These are phyloP conservation scores for Bipolaris bicolor DNA, from an alignment of 2,329 filamentous ascomycete genomes.

Conservation along the genomic window DNA sequence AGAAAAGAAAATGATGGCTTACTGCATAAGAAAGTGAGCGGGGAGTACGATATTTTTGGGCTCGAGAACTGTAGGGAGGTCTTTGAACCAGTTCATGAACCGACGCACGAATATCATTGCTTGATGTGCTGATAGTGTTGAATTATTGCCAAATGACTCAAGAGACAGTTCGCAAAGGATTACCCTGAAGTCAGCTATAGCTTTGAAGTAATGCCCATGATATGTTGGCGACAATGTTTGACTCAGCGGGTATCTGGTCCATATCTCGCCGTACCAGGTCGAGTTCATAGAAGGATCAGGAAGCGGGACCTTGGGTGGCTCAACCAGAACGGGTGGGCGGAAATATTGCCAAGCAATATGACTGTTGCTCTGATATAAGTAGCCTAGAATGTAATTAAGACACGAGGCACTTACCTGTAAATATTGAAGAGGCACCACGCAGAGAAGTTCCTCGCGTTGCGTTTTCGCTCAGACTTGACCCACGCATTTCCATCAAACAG, in stretches of 20 bases:
- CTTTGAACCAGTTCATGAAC: background rate
- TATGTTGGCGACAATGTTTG: background rate
- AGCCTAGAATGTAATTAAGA: conserved; percentile 4
- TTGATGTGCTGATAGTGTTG: background rate
- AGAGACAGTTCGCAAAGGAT: conserved; percentile 15
- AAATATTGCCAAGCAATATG: background rate
- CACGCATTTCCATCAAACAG: conserved; percentile 15
- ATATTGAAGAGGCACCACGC: background rate
- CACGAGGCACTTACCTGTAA: background rate
- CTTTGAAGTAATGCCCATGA: conserved; percentile 17
- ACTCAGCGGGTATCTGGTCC: conserved; percentile 2
- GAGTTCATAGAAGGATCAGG: conserved; percentile 16
- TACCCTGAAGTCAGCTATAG: conserved; percentile 15
- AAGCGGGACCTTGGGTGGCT: conserved; percentile 7
- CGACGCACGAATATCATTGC: conserved; percentile 3
- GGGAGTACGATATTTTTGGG: background rate
- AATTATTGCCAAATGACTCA: conserved; percentile 1
- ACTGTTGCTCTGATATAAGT: conserved; percentile 11
- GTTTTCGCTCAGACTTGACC: background rate
- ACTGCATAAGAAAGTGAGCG: background rate
- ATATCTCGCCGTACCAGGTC: conserved; percentile 28
- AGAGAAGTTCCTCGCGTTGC: background rate
- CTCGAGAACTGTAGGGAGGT: background rate
- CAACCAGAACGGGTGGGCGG: conserved; percentile 12
- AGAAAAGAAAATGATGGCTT: background rate